Evolutionary conservation across 1,139 yeast genomes (phyloP).

Genomic region (Blastobotrys persicus): DNA sequence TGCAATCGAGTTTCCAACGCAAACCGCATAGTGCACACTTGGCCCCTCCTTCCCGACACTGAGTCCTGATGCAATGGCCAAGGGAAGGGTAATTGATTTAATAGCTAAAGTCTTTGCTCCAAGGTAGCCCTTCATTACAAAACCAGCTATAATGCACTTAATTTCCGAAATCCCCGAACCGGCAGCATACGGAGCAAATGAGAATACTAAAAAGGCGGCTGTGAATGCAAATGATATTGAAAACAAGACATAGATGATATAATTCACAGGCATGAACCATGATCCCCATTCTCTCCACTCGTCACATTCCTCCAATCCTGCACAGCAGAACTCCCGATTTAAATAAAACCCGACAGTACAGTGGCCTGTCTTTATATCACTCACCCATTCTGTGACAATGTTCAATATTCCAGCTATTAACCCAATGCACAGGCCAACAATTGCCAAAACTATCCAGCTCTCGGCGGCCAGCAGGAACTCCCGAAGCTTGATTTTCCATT

Average conservation of each 20-base stretch:
- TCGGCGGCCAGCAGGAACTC: constrained; percentile 50
- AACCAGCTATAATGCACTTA: constrained; percentile 92
- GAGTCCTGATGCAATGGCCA: constrained; percentile 79
- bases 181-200: constrained; percentile 85
- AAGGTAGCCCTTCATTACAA: constrained; percentile 73
- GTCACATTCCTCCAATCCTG: constrained; percentile 48
- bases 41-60: constrained; percentile 87
- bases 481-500: constrained; percentile 23
- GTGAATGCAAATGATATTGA: constrained; percentile 61
- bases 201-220: constrained; percentile 67
- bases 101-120: constrained; percentile 69
- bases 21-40: constrained; percentile 80
- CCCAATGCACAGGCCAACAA: constrained; percentile 77
- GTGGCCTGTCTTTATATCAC: constrained; percentile 73
- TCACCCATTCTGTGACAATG: constrained; percentile 81
- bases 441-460: constrained; percentile 72
- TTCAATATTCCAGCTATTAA: constrained; percentile 77
- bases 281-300: constrained; percentile 40
- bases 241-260: constrained; percentile 55
- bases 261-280: constrained; percentile 45
- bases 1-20: constrained; percentile 70
- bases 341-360: constrained; percentile 70
- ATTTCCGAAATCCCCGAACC: constrained; percentile 98
- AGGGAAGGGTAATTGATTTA: constrained; percentile 78
- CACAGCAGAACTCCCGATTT: constrained; percentile 77